phyloP scores from a whole-genome alignment of 257 asterid genomes.

The Handroanthus guayacan region DNA sequence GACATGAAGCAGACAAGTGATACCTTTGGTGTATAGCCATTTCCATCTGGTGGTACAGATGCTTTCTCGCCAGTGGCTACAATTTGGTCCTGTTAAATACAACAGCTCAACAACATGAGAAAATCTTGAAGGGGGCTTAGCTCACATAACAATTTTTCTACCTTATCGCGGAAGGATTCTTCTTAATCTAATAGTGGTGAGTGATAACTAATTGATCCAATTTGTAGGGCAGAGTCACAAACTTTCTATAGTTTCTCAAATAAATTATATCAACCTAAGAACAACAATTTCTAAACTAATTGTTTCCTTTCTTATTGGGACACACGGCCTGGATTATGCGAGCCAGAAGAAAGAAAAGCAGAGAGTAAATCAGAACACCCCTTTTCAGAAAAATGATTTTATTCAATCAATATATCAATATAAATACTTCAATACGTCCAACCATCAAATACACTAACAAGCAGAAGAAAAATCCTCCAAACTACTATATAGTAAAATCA shows the following conservation, averaged over 20 bases:
- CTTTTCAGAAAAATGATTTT: no score
- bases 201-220: no score
- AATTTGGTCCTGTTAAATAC: conserved; percentile 54
- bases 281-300: neutral
- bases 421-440: no score
- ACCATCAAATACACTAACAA: no score
- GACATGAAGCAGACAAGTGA: neutral
- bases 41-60: conserved; percentile 38
- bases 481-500: no score
- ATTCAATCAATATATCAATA: no score
- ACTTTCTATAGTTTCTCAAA: neutral
- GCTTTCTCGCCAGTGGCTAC: conserved; percentile 44
- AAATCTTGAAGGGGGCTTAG: neutral
- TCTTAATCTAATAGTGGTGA: no score
- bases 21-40: conserved; percentile 65
- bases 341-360: neutral
- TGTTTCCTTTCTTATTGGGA: neutral
- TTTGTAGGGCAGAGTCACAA: no score
- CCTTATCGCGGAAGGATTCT: neutral
- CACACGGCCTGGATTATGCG: neutral
- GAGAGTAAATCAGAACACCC: neutral
- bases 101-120: neutral
- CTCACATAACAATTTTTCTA: neutral
- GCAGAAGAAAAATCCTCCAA: no score
- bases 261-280: neutral